Base-by-base conservation (phyloP, 2,329 filamentous ascomycete genomes). In the Didymella sp. region DNA sequence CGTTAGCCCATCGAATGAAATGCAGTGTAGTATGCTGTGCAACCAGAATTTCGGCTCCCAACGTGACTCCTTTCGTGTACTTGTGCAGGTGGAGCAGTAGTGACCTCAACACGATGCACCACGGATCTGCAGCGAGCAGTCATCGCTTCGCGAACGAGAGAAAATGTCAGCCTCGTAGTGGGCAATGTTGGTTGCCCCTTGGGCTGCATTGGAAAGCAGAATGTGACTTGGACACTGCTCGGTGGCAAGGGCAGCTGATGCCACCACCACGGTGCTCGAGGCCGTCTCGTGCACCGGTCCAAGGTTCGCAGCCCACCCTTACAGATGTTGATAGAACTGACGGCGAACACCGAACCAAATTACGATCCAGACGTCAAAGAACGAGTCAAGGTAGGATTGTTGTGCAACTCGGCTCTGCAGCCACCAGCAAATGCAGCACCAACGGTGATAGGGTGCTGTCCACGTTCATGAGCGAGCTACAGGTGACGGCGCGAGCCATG, bases 161-260 rank as follows among this genome's bases (percentile, higher is more conserved):
- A 12, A 30, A 38, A 48, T 38, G 54, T 40, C 42, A 40, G 44
- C 30, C 43, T 47, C 24, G 24, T 19, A 38, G 40, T 13, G 37
- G 25, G 12, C 33, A 56, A 44, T 51, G 37, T 44, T 46, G 48
- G 19, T 33, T 27, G 25, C 31, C 55, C 50, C 51, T 50, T 46
- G 41, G 44, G 41, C 47, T 54, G 41, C 42, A 31, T 24, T 7
- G 37, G 27, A 33, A 41, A 45, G 15, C 35, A 40, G 53, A 41
- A 56, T 47, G 45, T 57, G 57, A 52, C 38, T 45, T 30, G 30
- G 44, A 48, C 35, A 42, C 27, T 56, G 24, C 57, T 40, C 37
- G 35, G 62, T 66, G 67, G 67, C 67, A 59, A 64, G 64, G 63
- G 60, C 61, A 64, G 56, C 56, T 62, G 58, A 60, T 60, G 61